Conservation (phyloP, 495 filamentous ascomycete species). For the Chaetomium fimeti region DNA sequence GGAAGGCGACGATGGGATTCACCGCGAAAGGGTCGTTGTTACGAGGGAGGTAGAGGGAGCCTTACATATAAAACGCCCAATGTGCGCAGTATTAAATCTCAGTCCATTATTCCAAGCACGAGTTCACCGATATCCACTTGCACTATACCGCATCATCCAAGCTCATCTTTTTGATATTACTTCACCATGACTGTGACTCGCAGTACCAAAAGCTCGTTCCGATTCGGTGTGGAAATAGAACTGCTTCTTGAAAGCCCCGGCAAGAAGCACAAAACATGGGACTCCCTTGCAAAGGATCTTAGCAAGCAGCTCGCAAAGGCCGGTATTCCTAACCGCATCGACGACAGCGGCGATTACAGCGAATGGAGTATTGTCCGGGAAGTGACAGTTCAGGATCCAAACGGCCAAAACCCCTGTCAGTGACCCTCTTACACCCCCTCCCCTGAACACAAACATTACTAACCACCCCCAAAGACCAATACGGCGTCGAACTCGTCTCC, state of each 20-base stretch:
- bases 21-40: too few relatives aligned
- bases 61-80: too few relatives aligned
- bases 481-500: conserved; percentile 36
- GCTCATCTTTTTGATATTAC: background rate
- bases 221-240: conserved; percentile 37
- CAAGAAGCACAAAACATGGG: conserved; percentile 29
- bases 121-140: too few relatives aligned
- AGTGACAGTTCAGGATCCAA: conserved; percentile 31
- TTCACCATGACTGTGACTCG: background rate
- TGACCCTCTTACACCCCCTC: background rate
- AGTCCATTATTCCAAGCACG: too few relatives aligned
- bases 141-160: too few relatives aligned
- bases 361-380: conserved; percentile 36
- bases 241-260: conserved; percentile 30
- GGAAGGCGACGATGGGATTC: too few relatives aligned
- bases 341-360: conserved; percentile 29
- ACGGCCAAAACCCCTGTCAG: conserved; percentile 29
- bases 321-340: conserved; percentile 31
- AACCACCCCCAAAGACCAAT: conserved; percentile 17
- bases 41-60: too few relatives aligned
- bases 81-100: too few relatives aligned
- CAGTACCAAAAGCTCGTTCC: conserved; percentile 3
- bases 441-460: background rate
- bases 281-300: conserved; percentile 29
- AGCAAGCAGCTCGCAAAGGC: conserved; percentile 30